A percentile compares a stretch with the other conserved stretches of the same genome.
Conservation (phyloP, 768 basidiomycete species). For the Asterophora parasitica region DNA sequence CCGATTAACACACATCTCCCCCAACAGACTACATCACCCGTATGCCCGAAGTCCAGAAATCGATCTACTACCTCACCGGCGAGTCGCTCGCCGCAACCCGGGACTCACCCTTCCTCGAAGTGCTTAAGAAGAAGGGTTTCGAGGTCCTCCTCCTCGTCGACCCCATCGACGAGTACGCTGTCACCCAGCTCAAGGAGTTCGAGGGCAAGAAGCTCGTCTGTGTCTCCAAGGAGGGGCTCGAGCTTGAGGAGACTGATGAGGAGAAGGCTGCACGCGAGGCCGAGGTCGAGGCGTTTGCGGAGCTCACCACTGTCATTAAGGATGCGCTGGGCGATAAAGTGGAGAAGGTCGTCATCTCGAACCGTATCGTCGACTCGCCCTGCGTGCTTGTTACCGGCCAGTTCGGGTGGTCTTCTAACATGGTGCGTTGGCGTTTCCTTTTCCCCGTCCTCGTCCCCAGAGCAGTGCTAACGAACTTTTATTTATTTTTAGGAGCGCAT, state of each 20-base stretch:
- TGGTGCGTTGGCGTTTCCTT: slow-evolving; percentile 46
- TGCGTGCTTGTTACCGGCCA: slow-evolving; percentile 98
- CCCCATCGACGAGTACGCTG: slow-evolving; percentile 98
- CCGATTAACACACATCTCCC: not conserved
- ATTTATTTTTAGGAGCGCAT: slow-evolving; percentile 68
- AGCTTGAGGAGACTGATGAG: slow-evolving; percentile 98
- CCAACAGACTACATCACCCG: slow-evolving; percentile 93
- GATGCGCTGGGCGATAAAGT: slow-evolving; percentile 99
- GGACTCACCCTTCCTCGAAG: slow-evolving; percentile 98
- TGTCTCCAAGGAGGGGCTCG: slow-evolving; percentile 98
- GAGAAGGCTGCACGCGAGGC: slow-evolving; percentile 91
- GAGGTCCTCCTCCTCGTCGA: slow-evolving; percentile 97
- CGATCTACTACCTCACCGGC: slow-evolving; percentile 98
- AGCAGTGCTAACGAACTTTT: not conserved
- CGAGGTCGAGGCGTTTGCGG: slow-evolving; percentile 76
- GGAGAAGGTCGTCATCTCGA: slow-evolving; percentile 97
- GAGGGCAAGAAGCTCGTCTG: slow-evolving; percentile 97
- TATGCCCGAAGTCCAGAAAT: slow-evolving; percentile 98
- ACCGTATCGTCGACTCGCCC: slow-evolving; percentile 95
- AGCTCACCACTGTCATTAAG: slow-evolving; percentile 93
- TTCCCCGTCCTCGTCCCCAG: not conserved
- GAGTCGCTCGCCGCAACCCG: slow-evolving; percentile 88
- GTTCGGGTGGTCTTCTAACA: slow-evolving; percentile 99
- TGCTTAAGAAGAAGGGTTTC: slow-evolving; percentile 99
- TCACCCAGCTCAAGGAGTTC: slow-evolving; percentile 98